Conservation (phyloP, 768 basidiomycete species). For the Panaeolus cyanescens region DNA sequence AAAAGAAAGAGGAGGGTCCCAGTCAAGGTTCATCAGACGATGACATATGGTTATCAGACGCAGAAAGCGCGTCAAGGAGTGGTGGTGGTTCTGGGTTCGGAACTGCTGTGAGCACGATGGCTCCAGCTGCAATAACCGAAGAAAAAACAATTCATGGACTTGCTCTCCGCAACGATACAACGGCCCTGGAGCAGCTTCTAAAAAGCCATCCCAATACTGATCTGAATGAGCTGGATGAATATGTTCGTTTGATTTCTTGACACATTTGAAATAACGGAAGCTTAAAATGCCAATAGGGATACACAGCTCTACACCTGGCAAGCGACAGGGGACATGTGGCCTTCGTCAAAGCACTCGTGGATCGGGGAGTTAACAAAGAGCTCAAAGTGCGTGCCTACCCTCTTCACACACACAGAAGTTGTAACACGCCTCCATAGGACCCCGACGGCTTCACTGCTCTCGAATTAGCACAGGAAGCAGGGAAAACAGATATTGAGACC, state of each 20-base stretch:
- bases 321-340: slow-evolving; percentile 74
- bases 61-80: slow-evolving; percentile 28
- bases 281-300: slow-evolving; percentile 57
- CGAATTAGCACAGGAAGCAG: slow-evolving; percentile 62
- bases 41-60: slow-evolving; percentile 33
- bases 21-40: not conserved
- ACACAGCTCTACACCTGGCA: slow-evolving; percentile 86
- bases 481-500: slow-evolving; percentile 53
- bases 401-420: not conserved
- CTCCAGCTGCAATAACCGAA: slow-evolving; percentile 31
- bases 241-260: slow-evolving; percentile 48
- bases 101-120: slow-evolving; percentile 61
- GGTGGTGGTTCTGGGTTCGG: slow-evolving; percentile 53
- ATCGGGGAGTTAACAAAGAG: slow-evolving; percentile 61
- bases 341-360: slow-evolving; percentile 58
- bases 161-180: slow-evolving; percentile 59
- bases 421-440: slow-evolving; percentile 45
- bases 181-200: slow-evolving; percentile 46
- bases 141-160: slow-evolving; percentile 54
- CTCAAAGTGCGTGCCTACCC: slow-evolving; percentile 53
- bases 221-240: slow-evolving; percentile 69
- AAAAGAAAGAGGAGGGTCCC: slow-evolving; percentile 6
- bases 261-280: not conserved
- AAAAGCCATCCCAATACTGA: slow-evolving; percentile 41
- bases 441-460: slow-evolving; percentile 63